Conservation (phyloP, 306 rosid genomes). For the Gastrolobium villosum region DNA sequence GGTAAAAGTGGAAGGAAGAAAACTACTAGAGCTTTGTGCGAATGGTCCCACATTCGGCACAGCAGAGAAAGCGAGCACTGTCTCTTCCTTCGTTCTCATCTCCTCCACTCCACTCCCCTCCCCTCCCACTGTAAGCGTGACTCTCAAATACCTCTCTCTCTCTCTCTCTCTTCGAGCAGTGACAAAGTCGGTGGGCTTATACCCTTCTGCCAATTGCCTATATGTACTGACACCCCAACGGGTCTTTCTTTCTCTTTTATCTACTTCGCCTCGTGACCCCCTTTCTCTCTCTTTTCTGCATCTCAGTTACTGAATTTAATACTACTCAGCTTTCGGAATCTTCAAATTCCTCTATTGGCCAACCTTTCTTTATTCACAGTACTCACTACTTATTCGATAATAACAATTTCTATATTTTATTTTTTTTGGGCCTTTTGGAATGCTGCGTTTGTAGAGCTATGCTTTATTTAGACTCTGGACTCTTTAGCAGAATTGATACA, state of each 20-base stretch:
- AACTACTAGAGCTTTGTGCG: background rate
- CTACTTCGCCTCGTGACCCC: conserved; percentile 63
- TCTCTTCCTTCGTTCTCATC: conserved; percentile 77
- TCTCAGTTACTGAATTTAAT: conserved; percentile 26
- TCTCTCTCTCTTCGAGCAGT: conserved; percentile 16
- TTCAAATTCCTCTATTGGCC: conserved; percentile 34
- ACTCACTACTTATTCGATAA: background rate
- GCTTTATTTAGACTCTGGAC: background rate
- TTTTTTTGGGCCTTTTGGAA: conserved; percentile 42
- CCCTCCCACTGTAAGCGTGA: background rate
- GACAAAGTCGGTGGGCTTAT: conserved; percentile 38
- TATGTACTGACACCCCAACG: conserved; percentile 57
- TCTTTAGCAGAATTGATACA: background rate
- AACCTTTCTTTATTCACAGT: conserved; percentile 46
- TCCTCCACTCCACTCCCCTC: conserved; percentile 11
- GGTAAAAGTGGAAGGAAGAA: conserved; percentile 12
- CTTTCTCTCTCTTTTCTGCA: conserved; percentile 20
- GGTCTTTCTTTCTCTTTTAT: conserved; percentile 56
- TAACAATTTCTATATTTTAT: background rate
- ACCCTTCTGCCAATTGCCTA: conserved; percentile 48
- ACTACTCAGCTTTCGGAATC: conserved; percentile 14
- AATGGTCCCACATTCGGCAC: conserved; percentile 67
- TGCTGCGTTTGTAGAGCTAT: background rate
- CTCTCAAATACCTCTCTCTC: background rate
- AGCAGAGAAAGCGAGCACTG: conserved; percentile 70